phyloP scores from a whole-genome alignment of 2,329 filamentous ascomycete genomes.

The Aureobasidium melanogenum region DNA sequence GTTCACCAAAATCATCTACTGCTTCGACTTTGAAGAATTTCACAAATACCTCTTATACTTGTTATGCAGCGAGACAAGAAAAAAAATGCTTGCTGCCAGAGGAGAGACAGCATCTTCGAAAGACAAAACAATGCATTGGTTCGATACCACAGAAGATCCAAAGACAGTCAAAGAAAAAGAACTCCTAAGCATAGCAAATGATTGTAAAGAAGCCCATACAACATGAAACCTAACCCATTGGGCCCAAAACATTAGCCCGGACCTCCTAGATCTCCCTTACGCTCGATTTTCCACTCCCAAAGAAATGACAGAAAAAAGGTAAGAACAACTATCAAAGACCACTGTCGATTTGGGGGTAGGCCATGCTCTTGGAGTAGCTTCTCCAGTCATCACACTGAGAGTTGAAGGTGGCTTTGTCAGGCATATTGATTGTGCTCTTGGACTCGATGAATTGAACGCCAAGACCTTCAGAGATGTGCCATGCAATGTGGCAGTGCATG shows the following conservation, averaged over 20 bases:
- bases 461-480: slow-evolving; percentile 53
- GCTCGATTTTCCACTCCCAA: background rate
- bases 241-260: background rate
- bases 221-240: too few species aligned
- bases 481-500: slow-evolving; percentile 47
- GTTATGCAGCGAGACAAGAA: too few species aligned
- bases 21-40: background rate
- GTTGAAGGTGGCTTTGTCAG: slow-evolving; percentile 20
- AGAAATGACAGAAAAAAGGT: background rate
- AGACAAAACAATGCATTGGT: background rate
- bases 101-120: background rate
- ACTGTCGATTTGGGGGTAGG: slow-evolving; percentile 32
- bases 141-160: background rate
- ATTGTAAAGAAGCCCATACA: background rate
- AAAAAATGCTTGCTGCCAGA: too few species aligned
- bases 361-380: slow-evolving; percentile 24
- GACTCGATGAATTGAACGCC: slow-evolving; percentile 46
- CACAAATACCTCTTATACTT: too few species aligned
- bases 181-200: background rate
- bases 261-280: background rate
- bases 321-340: slow-evolving; percentile 23
- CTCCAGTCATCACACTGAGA: slow-evolving; percentile 27
- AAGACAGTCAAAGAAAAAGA: too few species aligned
- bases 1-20: background rate
- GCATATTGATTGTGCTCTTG: slow-evolving; percentile 24